A percentile compares a stretch with the other conserved stretches of the same genome.
phyloP scores from a whole-genome alignment of 176 grass and related monocot genomes.

The Triticum monococcum region DNA sequence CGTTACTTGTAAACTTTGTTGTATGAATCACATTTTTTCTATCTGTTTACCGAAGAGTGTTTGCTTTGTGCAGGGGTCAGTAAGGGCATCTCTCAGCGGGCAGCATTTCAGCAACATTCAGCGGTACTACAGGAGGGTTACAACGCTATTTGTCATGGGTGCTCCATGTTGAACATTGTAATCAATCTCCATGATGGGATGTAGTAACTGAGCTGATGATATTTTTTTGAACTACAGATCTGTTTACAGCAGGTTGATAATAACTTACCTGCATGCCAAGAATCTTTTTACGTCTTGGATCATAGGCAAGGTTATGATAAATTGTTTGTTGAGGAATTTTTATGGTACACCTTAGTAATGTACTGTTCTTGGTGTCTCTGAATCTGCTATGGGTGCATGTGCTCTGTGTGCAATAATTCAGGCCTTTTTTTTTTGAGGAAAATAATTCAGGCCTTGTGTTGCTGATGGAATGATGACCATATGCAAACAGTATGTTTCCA shows the following conservation, averaged over 20 bases:
- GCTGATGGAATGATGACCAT: too few species aligned
- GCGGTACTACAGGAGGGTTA: not conserved
- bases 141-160: not conserved
- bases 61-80: conserved; percentile 43
- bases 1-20: not conserved
- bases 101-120: not conserved
- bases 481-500: too few species aligned
- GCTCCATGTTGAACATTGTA: conserved; percentile 3
- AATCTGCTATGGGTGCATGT: too few species aligned
- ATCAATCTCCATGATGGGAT: not conserved
- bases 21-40: not conserved
- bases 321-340: not conserved
- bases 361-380: too few species aligned
- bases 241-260: conserved; percentile 10
- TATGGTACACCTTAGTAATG: not conserved
- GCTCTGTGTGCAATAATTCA: too few species aligned
- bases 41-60: not conserved
- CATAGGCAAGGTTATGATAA: not conserved
- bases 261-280: not conserved
- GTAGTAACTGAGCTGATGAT: not conserved
- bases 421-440: too few species aligned
- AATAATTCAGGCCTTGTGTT: too few species aligned
- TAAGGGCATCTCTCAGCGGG: conserved; percentile 13
- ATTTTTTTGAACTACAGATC: not conserved
- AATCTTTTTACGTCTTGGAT: not conserved